Evolutionary conservation across 805 yeast genomes (phyloP).

Genomic region (Saturnispora silvae): DNA sequence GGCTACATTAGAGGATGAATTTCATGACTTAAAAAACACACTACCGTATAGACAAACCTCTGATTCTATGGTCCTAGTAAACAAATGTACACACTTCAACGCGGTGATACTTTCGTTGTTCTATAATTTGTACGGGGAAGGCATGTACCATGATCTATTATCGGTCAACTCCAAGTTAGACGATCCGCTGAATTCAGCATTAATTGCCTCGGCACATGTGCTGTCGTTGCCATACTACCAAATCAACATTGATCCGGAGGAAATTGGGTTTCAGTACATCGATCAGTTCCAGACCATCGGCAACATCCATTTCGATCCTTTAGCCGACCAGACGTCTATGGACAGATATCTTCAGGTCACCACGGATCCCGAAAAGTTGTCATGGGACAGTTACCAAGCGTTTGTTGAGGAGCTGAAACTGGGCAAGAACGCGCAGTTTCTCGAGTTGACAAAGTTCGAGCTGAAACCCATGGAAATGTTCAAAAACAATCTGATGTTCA

Average conservation of each 20-base stretch:
- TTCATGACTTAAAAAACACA: constrained; percentile 31
- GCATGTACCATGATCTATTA: constrained; percentile 29
- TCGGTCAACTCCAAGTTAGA: constrained; percentile 27
- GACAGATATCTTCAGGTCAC: constrained; percentile 16
- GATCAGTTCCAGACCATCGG: constrained; percentile 36
- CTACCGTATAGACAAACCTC: constrained; percentile 42
- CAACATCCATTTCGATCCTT: constrained; percentile 44
- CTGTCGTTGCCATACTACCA: constrained; percentile 34
- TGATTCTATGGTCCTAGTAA: constrained; percentile 39
- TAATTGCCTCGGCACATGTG: constrained; percentile 39
- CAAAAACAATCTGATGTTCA: constrained; percentile 19
- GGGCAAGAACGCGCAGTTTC: constrained; percentile 21
- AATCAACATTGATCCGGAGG: constrained; percentile 34
- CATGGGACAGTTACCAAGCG: constrained; percentile 13
- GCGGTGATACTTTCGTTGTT: constrained; percentile 37
- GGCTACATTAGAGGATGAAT: constrained; percentile 8
- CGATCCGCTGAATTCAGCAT: constrained; percentile 43
- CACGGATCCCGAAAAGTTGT: constrained; percentile 13
- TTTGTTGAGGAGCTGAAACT: constrained; percentile 19
- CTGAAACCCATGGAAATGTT: constrained; percentile 25
- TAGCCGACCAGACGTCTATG: constrained; percentile 27
- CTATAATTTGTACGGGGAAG: constrained; percentile 39
- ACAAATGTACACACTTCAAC: constrained; percentile 36
- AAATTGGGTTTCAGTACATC: constrained; percentile 36
- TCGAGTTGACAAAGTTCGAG: constrained; percentile 26